Evolutionary conservation across 139 green algal species (phyloP), one percentile per base, ranked within the genome.

Genomic region (Klebsormidium nitens): DNA sequence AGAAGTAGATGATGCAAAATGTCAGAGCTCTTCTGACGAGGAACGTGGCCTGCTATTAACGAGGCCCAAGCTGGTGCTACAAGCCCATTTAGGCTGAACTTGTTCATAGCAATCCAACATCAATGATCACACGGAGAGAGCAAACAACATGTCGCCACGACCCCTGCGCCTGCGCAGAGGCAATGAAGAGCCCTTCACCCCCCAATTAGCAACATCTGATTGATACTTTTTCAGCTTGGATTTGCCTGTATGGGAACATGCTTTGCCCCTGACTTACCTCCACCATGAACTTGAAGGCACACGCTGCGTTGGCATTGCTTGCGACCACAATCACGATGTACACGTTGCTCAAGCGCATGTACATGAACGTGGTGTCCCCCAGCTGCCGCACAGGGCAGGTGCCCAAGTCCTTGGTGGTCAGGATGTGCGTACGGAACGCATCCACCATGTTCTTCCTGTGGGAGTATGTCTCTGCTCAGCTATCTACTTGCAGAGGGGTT

Each of bases 291-390:
- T 89, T 87, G 77, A 98, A 91, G 26, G 86, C 77, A 65, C 94
- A 74, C 83, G 94, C 91, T 1, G 84, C 92, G 74, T 98, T 98
- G 37, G 84, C 76, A 78, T 98, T 97, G 69, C 69, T 86, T 48
- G 81, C 85, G 19, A 90, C 92, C 34, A 97, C 80, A n/a, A 84
- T 87, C 58, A 98, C 69, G 36, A 98, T 83, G 80, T 97, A 98
- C 0, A 98, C 82, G 64, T 97, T 90, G 39, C 74, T 80, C 60
- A 88, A 71, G 4, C 90, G 81, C 65, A 95, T 81, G 81, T 95
- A 95, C 75, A 97, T 79, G 76, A 94, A 96, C 5, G 81, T 89
- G 72, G 75, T 78, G 6, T 75, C 80, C 23, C 89, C 90, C 31
- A 98, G 78, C 19, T 87, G 85, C 17, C 89, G 80, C 40, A 96